Evolutionary conservation across 2,329 filamentous ascomycete genomes (phyloP).

Genomic region (Trichophyton schoenleinii): DNA sequence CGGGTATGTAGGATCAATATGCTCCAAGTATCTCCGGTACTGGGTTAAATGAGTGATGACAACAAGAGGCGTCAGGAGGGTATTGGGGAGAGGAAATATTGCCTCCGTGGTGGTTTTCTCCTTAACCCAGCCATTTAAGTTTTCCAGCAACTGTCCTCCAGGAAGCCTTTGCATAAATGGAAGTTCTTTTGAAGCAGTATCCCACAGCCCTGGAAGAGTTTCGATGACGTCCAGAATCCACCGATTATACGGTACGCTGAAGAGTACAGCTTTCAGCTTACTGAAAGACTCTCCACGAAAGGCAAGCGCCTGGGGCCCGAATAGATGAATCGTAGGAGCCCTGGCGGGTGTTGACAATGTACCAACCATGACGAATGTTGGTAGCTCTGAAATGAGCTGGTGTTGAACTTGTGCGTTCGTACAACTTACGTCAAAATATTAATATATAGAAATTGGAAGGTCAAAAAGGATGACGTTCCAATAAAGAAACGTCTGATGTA

Average conservation of each 20-base stretch:
- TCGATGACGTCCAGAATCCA: conserved; percentile 15
- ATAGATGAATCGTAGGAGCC: conserved; percentile 1
- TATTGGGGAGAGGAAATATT: conserved; percentile 19
- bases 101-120: conserved; percentile 8
- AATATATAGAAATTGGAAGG: background rate
- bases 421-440: conserved; percentile 3
- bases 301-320: conserved; percentile 5
- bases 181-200: conserved; percentile 9
- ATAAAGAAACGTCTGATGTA: background rate
- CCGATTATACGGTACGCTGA: background rate
- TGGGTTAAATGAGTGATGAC: conserved; percentile 29
- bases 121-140: conserved; percentile 13
- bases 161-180: conserved; percentile 12
- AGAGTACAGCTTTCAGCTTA: background rate
- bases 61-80: conserved; percentile 28
- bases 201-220: conserved; percentile 13
- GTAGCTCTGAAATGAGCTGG: background rate
- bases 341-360: background rate
- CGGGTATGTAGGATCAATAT: background rate
- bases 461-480: background rate
- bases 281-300: conserved; percentile 4
- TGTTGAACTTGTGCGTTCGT: conserved; percentile 1
- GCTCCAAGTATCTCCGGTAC: conserved; percentile 19
- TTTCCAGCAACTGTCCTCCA: conserved; percentile 4
- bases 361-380: conserved; percentile 1